Conservation (phyloP, 2,329 filamentous ascomycete genomes). For the Orbilia oligospora region DNA sequence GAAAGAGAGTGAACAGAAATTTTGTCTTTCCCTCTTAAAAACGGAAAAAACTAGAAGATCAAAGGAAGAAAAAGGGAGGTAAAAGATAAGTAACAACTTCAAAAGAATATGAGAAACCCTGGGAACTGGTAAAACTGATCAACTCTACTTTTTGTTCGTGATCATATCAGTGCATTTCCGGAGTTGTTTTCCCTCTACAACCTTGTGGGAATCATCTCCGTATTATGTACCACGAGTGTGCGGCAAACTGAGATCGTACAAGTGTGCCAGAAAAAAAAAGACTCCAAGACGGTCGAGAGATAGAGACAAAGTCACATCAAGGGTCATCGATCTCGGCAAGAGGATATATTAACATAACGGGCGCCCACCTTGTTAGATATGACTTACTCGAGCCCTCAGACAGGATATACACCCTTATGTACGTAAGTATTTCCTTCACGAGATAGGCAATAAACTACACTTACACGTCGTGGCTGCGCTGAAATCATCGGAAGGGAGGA, state of each 20-base stretch:
- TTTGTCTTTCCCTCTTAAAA: conserved; percentile 4
- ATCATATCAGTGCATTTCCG: conserved; percentile 45
- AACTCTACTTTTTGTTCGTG: conserved; percentile 17
- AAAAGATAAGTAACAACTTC: conserved; percentile 8
- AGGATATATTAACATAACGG: conserved; percentile 28
- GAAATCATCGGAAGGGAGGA: conserved; percentile 2
- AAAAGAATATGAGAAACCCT: conserved; percentile 1
- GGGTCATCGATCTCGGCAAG: conserved; percentile 40
- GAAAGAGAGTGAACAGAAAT: no score
- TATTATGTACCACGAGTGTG: conserved; percentile 60
- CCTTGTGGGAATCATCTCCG: conserved; percentile 60
- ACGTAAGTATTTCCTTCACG: conserved; percentile 3
- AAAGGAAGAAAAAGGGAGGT: conserved; percentile 2
- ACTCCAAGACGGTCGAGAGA: conserved; percentile 23
- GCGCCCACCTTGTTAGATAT: conserved; percentile 41
- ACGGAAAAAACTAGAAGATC: background rate
- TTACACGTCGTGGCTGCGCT: conserved; percentile 16
- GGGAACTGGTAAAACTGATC: background rate
- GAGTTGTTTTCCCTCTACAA: conserved; percentile 26
- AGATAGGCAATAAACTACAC: conserved; percentile 17
- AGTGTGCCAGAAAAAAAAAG: conserved; percentile 19
- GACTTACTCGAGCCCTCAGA: conserved; percentile 27
- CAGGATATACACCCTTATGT: background rate
- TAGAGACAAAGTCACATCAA: conserved; percentile 15
- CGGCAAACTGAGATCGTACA: conserved; percentile 53